Percentiles rank a stretch among this genome's conserved stretches.
Conservation (phyloP, 495 filamentous ascomycete species). For the Mytilinidion resinicola region DNA sequence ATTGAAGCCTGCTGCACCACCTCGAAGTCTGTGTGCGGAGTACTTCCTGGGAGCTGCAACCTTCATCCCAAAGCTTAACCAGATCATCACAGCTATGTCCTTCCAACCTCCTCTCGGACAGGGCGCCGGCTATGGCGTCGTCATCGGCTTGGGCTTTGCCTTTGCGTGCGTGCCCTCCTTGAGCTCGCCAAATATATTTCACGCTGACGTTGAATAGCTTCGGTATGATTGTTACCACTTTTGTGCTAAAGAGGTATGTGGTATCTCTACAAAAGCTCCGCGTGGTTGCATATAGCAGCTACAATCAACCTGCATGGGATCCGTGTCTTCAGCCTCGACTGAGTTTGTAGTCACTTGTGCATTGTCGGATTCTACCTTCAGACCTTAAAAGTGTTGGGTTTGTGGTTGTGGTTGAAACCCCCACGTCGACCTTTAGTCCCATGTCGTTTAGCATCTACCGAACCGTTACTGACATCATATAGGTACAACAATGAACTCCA, state of each 20-base stretch:
- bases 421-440: no score
- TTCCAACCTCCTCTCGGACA: constrained; percentile 18
- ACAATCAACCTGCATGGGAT: not conserved
- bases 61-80: not conserved
- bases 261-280: not conserved
- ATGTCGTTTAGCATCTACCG: no score
- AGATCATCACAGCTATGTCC: not conserved
- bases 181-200: not conserved
- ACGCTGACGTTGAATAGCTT: constrained; percentile 18
- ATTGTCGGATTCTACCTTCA: no score
- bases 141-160: constrained; percentile 35
- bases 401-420: no score
- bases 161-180: constrained; percentile 30
- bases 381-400: no score
- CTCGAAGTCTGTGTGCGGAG: not conserved
- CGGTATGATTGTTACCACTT: constrained; percentile 38
- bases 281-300: not conserved
- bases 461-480: constrained; percentile 3
- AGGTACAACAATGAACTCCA: constrained; percentile 90
- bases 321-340: not conserved
- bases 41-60: not conserved
- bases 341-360: no score
- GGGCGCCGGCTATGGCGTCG: constrained; percentile 33
- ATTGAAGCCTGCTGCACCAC: not conserved
- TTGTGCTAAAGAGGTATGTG: constrained; percentile 33